Percentiles rank a stretch among this genome's conserved stretches.
phyloP scores from a whole-genome alignment of 1,284 basidiomycete species.

The Ustilago tritici region DNA sequence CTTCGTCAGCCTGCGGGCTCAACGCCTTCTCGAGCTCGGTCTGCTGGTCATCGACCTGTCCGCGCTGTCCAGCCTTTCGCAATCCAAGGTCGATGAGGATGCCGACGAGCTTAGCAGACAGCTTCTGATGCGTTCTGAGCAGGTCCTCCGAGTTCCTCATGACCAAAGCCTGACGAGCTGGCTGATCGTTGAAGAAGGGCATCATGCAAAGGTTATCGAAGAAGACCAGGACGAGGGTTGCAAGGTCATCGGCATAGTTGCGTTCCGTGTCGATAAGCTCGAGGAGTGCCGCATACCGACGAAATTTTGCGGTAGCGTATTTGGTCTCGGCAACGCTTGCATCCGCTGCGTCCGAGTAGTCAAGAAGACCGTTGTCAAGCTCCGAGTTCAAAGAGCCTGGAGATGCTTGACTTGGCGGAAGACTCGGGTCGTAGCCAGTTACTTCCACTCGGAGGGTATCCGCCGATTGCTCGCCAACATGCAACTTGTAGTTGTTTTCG shows the following conservation, averaged over 20 bases:
- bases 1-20: constrained; percentile 54
- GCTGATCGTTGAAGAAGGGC: constrained; percentile 64
- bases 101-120: constrained; percentile 52
- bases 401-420: constrained; percentile 28
- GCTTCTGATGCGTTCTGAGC: constrained; percentile 55
- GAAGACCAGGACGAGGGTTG: constrained; percentile 63
- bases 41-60: constrained; percentile 26
- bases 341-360: constrained; percentile 17
- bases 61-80: constrained; percentile 21
- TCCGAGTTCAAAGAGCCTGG: constrained; percentile 42
- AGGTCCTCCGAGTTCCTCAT: constrained; percentile 63
- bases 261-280: constrained; percentile 67
- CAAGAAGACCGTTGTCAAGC: constrained; percentile 17
- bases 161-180: constrained; percentile 55
- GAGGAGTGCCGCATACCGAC: constrained; percentile 59
- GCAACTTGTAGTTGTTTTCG: constrained; percentile 37
- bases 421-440: constrained; percentile 17
- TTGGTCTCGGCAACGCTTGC: constrained; percentile 25
- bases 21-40: constrained; percentile 46
- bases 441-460: constrained; percentile 38
- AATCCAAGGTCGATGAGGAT: constrained; percentile 56
- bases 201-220: constrained; percentile 62
- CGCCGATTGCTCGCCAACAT: constrained; percentile 35
- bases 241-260: constrained; percentile 66
- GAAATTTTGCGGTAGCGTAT: constrained; percentile 37